phyloP scores from a whole-genome alignment of 2,329 filamentous ascomycete genomes.

The Colletotrichum cereale region DNA sequence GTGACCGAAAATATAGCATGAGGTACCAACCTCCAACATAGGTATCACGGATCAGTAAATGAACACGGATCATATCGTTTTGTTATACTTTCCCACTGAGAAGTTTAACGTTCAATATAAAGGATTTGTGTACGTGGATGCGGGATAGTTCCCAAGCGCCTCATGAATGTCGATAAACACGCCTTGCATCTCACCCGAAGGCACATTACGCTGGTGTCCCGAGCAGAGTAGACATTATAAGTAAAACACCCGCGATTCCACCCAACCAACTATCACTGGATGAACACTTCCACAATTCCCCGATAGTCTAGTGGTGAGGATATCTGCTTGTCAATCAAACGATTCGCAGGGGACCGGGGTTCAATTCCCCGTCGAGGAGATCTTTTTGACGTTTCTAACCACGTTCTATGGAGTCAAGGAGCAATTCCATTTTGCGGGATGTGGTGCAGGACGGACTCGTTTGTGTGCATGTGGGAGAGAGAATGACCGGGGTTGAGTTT shows the following conservation, averaged over 20 bases:
- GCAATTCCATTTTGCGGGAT: not conserved
- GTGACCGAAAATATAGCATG: too few species aligned
- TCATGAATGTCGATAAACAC: fast-evolving
- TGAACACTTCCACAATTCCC: not conserved
- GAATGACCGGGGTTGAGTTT: not conserved
- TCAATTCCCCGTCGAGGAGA: slow-evolving; percentile 40
- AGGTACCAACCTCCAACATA: too few species aligned
- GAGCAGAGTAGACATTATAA: not conserved
- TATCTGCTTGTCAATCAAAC: slow-evolving; percentile 33
- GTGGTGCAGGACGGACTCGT: not conserved
- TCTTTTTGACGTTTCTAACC: not conserved
- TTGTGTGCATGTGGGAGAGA: not conserved
- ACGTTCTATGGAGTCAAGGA: not conserved
- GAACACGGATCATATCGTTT: too few species aligned
- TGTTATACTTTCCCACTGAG: too few species aligned
- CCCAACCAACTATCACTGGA: not conserved
- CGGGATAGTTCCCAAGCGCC: too few species aligned
- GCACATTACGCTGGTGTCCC: not conserved
- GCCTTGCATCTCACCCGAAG: not conserved
- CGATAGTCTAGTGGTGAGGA: slow-evolving; percentile 41
- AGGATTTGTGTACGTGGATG: too few species aligned
- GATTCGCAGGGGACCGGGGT: slow-evolving; percentile 39
- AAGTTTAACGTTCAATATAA: too few species aligned
- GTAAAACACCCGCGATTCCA: fast-evolving
- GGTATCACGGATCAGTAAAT: too few species aligned